phyloP scores from a whole-genome alignment of 139 green algal species.

The Axilococcus clingmanii region DNA sequence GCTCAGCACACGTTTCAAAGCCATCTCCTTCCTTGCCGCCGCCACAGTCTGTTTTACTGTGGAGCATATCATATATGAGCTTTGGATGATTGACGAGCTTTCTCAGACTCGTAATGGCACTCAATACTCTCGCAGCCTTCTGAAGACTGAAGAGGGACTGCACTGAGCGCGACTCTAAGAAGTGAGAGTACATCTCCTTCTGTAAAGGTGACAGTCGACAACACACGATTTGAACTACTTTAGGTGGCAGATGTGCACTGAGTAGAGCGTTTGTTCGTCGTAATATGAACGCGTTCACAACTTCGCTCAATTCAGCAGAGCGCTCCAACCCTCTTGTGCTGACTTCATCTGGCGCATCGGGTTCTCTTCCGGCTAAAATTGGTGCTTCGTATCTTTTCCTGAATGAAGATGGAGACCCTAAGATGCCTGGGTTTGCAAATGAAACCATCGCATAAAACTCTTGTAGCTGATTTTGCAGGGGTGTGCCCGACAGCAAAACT shows the following conservation, averaged over 20 bases:
- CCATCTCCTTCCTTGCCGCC: conserved; percentile 35
- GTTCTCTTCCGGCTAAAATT: conserved; percentile 77
- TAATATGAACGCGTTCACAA: conserved; percentile 98
- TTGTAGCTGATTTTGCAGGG: conserved; percentile 96
- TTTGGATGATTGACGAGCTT: conserved; percentile 99
- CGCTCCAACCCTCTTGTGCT: conserved; percentile 43
- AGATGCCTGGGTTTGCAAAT: conserved; percentile 92
- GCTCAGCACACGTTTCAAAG: conserved; percentile 58
- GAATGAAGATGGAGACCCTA: conserved; percentile 75
- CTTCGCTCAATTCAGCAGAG: conserved; percentile 63
- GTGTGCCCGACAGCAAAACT: conserved; percentile 91
- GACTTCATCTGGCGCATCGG: conserved; percentile 63
- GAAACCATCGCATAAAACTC: conserved; percentile 88
- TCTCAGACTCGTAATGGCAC: conserved; percentile 85
- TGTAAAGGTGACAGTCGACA: conserved; percentile 86
- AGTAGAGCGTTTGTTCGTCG: conserved; percentile 92
- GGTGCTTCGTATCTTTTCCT: conserved; percentile 57
- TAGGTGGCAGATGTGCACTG: conserved; percentile 89
- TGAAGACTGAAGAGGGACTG: conserved; percentile 44
- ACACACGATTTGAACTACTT: conserved; percentile 94
- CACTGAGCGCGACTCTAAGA: conserved; percentile 79
- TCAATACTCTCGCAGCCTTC: conserved; percentile 51
- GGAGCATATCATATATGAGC: conserved; percentile 68
- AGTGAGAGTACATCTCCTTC: conserved; percentile 79
- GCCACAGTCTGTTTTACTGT: not conserved